Evolutionary conservation across 2,329 filamentous ascomycete genomes (phyloP).

Genomic region (Ascochyta lentis): DNA sequence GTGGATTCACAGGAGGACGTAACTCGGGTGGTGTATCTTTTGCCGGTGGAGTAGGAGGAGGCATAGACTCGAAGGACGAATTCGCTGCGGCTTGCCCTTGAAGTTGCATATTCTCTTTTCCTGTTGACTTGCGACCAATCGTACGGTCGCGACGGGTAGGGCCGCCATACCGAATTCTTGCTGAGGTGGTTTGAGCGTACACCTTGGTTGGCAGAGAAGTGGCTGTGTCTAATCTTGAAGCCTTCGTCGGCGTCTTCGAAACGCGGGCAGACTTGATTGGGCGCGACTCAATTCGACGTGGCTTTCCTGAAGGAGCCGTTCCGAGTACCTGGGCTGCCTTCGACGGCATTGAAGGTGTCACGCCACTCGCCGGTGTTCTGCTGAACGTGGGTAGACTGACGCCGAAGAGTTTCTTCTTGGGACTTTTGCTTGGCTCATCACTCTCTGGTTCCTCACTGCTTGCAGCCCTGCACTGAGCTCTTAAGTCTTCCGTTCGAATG

Average conservation of each 20-base stretch:
- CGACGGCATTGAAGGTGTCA: conserved; percentile 26
- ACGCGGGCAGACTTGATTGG: conserved; percentile 24
- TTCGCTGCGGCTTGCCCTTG: conserved; percentile 6
- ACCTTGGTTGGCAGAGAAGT: conserved; percentile 35
- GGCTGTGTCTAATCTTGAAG: conserved; percentile 32
- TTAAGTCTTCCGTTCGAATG: conserved; percentile 31
- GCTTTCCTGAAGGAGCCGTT: conserved; percentile 24
- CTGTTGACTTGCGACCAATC: conserved; percentile 16
- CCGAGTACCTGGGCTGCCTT: conserved; percentile 48
- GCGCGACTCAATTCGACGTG: conserved; percentile 18
- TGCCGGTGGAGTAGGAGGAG: conserved; percentile 51
- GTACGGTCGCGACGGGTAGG: conserved; percentile 2
- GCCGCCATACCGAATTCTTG: not conserved
- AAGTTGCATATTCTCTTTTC: conserved; percentile 13
- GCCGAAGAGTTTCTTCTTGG: conserved; percentile 51
- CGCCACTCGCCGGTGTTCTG: conserved; percentile 16
- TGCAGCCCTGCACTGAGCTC: conserved; percentile 25
- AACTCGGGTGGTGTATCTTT: conserved; percentile 53
- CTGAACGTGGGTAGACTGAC: conserved; percentile 38
- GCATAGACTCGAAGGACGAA: conserved; percentile 17
- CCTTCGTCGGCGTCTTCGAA: conserved; percentile 21
- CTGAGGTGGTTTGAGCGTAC: conserved; percentile 18
- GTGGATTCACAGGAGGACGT: conserved; percentile 8
- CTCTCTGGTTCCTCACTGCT: conserved; percentile 17
- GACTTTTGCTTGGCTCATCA: conserved; percentile 41